phyloP scores from a whole-genome alignment of 176 grass and related monocot genomes.

The Avena insularis region DNA sequence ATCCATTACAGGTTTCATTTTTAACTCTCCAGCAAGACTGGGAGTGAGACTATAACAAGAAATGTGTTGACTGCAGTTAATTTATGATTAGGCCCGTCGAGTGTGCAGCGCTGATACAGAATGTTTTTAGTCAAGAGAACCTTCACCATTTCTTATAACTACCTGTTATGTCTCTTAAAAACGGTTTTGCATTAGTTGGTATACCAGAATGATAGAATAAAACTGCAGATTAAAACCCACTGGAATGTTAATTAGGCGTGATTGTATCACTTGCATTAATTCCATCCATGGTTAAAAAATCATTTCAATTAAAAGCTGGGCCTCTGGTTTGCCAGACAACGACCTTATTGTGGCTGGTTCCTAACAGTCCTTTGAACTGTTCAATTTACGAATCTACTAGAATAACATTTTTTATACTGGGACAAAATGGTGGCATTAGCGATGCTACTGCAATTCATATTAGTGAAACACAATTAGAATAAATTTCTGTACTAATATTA shows the following conservation, averaged over 20 bases:
- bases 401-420: neutral
- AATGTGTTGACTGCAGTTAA: neutral
- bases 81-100: conserved; percentile 2
- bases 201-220: neutral
- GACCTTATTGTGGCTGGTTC: neutral
- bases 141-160: conserved; percentile 37
- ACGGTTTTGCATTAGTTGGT: conserved; percentile 1
- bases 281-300: conserved; percentile 17
- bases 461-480: conserved; percentile 6
- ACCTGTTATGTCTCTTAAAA: conserved; percentile 9
- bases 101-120: neutral
- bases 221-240: neutral
- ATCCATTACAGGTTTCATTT: neutral
- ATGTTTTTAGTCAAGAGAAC: conserved; percentile 10
- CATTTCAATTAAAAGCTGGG: conserved; percentile 4
- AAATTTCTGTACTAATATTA: conserved; percentile 16
- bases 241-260: neutral
- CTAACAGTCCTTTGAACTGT: conserved; percentile 13
- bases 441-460: conserved; percentile 19
- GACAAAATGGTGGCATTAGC: conserved; percentile 5
- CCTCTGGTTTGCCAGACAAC: conserved; percentile 6
- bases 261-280: conserved; percentile 29
- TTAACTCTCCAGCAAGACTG: conserved; percentile 12
- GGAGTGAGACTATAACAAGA: conserved; percentile 9
- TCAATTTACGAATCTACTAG: neutral